Evolutionary conservation across 192 early-diverging fungal genomes (phyloP), one percentile per base, ranked within the genome.

Genomic region (Linnemannia elongata): DNA sequence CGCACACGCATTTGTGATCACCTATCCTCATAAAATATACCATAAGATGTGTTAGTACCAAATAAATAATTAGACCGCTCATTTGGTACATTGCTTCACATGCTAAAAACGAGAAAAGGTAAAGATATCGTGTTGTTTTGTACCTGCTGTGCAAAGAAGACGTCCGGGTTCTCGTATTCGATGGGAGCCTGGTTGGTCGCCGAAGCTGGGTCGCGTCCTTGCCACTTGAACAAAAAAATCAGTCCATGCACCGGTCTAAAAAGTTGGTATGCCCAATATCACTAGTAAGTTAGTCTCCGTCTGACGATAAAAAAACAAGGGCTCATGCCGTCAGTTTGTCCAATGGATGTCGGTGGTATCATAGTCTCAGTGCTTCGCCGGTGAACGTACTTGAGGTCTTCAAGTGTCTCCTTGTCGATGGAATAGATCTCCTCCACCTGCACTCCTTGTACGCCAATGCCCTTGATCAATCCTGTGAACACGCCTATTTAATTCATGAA

Each of bases 161-260:
- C 90, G 41, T 92, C 80, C 24, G 91, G 79, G 44, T 77, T 83
- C 22, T 83, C 75, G 24, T 82, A 80, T 4, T 84, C 87, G 42
- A 78, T 88, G 2, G 81, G 82, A 18, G 86, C 82, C 6, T 76
- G 80, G 71, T 69, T 78, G 20, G 78, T 44, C 33, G 81, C 55
- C 30, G 88, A 73, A 35, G 82, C 83, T 52, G 75, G 86, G 55
- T 87, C 75, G 68, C 78, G 88, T 22, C 89, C 85, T 78, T 93
- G 91, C 94, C 93, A 96, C 72, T 96, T 96, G 89, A 97, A 97
- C 68, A 97, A 87, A 78, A 97, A 97, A 77, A 97, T 95, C 52
- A 97, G 89, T 22, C 96, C 96, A 88, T 94, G 94, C 15, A 97
- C 90, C 18, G 93, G 92, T 63, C 93, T 93, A 80, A 30, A 30